These are phyloP conservation scores for Boletus sp. DNA, from an alignment of 768 basidiomycete species.

Conservation along the genomic window DNA sequence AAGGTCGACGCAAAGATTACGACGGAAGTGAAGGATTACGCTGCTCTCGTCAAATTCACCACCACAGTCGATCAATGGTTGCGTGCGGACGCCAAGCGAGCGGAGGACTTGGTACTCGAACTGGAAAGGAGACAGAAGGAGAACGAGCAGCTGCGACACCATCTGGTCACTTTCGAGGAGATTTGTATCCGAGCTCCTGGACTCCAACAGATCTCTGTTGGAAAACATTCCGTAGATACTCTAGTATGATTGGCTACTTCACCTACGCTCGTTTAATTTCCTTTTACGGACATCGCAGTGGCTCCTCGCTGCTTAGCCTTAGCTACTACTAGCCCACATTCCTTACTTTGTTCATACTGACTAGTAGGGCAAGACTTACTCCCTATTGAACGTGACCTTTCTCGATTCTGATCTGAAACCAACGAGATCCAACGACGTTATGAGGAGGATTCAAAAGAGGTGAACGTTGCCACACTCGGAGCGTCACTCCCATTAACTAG, in stretches of 20 bases:
- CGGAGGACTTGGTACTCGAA: no score
- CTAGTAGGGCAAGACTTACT: no score
- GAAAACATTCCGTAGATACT: no score
- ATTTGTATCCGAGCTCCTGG: conserved; percentile 4
- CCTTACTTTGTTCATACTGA: no score
- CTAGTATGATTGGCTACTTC: no score
- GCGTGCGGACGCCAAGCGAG: no score
- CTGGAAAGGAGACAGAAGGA: not conserved
- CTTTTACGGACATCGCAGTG: no score
- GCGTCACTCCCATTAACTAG: not conserved
- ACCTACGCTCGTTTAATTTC: no score
- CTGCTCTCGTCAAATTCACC: conserved; percentile 4
- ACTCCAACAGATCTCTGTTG: not conserved
- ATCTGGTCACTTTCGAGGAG: not conserved
- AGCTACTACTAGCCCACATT: no score
- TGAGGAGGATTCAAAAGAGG: not conserved
- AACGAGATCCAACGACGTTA: not conserved
- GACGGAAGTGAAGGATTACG: not conserved
- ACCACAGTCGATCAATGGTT: not conserved
- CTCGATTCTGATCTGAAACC: not conserved
- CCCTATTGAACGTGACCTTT: no score
- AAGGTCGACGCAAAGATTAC: not conserved
- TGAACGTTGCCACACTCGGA: not conserved
- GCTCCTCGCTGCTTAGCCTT: no score
- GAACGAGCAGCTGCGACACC: conserved; percentile 4